phyloP scores from a whole-genome alignment of 1,139 yeast genomes.

The Suhomyces bribrorum region DNA sequence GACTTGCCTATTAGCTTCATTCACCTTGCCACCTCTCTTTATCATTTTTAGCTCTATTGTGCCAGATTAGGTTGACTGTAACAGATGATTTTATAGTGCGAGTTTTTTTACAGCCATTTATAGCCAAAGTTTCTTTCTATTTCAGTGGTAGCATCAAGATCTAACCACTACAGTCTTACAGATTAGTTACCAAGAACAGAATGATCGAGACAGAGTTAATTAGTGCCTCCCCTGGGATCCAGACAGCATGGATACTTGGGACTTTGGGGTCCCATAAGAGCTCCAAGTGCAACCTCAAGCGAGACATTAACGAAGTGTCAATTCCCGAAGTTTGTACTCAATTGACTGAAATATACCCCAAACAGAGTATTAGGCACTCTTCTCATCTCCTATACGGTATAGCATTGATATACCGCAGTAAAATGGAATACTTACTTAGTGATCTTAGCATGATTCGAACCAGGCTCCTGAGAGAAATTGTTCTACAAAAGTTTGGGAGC shows the following conservation, averaged over 20 bases:
- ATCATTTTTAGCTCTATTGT: background rate
- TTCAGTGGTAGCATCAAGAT: too few relatives aligned
- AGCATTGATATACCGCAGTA: constrained; percentile 53
- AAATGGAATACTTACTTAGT: constrained; percentile 45
- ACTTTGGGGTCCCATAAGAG: constrained; percentile 45
- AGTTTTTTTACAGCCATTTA: background rate
- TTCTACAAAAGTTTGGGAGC: constrained; percentile 6
- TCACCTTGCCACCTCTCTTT: too few relatives aligned
- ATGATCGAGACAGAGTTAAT: constrained; percentile 21
- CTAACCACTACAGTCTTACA: too few relatives aligned
- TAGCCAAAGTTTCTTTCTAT: background rate
- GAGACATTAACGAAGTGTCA: constrained; percentile 40
- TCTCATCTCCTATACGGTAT: constrained; percentile 60
- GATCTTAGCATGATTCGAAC: constrained; percentile 33
- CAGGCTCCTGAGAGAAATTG: constrained; percentile 24
- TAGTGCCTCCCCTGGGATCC: constrained; percentile 12
- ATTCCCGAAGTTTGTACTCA: constrained; percentile 49
- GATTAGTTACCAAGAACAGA: constrained; percentile 15
- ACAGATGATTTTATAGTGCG: background rate
- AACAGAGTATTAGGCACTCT: constrained; percentile 43
- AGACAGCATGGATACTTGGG: constrained; percentile 28
- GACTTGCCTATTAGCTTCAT: too few relatives aligned
- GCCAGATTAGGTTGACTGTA: background rate
- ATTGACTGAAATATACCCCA: constrained; percentile 27
- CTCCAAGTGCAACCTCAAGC: constrained; percentile 31